Base-by-base conservation (phyloP, 23 red algal species). In the Agarophyton chilense region DNA sequence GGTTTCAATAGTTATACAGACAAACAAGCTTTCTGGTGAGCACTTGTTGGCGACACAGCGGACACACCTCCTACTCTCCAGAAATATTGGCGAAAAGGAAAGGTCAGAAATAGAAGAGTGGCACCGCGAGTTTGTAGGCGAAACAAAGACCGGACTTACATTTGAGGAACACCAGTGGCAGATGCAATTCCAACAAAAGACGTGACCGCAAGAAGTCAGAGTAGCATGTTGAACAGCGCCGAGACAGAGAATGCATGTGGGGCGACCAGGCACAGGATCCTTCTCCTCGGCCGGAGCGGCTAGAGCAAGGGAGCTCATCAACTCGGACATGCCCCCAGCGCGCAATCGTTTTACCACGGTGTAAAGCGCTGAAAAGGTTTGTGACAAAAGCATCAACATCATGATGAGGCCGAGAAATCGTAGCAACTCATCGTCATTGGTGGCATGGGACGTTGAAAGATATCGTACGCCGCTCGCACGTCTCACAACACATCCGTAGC, bases 101-200 rank as follows among this genome's bases (percentile, higher is more conserved):
- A 32, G 33, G 10, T 22, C 25, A 34, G 46, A 71, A 86, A 72
- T 18, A 38, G 74, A 51, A 74, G 8, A 24, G 64, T 71, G 33
- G 8, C 11, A 47, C n/a, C 13, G 35, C 8, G 19, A 52, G 47
- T 2, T 5, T 4, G 72, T 4, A 4, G 38, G 21, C 13, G 61
- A 21, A 47, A 38, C 13, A 77, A 1, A 49, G 47, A 11, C 2
- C 16, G 4, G 45, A 87, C 82, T 52, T 38, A 87, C 82, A 29
- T 87, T 87, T 9, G 61, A 45, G 12, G 65, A 68, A 44, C 86
- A 78, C 86, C 86, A 90, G 35, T 61, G 32, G 33, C 72, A 78
- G n/a, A 90, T 79, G 72, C 86, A 90, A 7, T 57, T 31, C 86
- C 86, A 90, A 40, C 86, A 90, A 79, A 90, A 90, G 17, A 90